Evolutionary conservation across 805 yeast genomes (phyloP), one percentile per base, ranked within the genome.

Genomic region (Geotrichum ghanense): DNA sequence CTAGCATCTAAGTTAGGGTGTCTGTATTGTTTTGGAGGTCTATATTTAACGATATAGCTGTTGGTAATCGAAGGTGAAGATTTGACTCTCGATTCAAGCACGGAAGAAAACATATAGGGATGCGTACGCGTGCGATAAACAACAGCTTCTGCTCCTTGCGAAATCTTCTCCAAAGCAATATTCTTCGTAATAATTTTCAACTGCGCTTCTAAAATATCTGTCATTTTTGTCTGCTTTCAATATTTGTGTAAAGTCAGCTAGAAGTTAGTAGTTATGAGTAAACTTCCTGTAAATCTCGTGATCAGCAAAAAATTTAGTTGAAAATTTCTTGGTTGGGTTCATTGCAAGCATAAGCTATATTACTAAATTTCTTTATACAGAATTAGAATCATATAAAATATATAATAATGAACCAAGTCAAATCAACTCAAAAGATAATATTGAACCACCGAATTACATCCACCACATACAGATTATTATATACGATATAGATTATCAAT

Each of bases 61-160:
- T 56, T 45, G 1, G 60, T 52, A 41, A 64, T 60, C 3, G 27
- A 31, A 4, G 45, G 20, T 3, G 9, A 37, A 12, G 52, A 54
- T 20, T 31, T 31, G 37, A 31, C 16, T 31, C 37, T 16, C 7
- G 19, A n/a, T 3, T 50, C 48, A 1, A 53, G 23, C 12, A 52
- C 51, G 1, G 45, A 22, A 9, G 50, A 45, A 6, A 78, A 72
- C 22, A 72, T 57, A 58, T 82, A 87, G 22, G 95, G 95, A 61
- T 87, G 95, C 2, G 59, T 59, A 1, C 61, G 49, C 0, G 90
- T 73, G 10, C 68, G 60, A 61, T 83, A 84, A 1, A 86, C 88
- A 9, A 86, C 70, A 0, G 95, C 95, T 61, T 87, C 96, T 1
- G 96, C 96, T 22, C 96, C 96, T 58, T 87, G 96, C 0, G 94